Evolutionary conservation across 345 rosid species (phyloP).

Genomic region (Arabidopsis thaliana): TAIR10.1 NC_003070.9:196501-197000

Average conservation of each 20-base stretch:
- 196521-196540: constrained; percentile 89
- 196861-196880: constrained; percentile 3
- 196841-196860: constrained; percentile 16
- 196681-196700: neutral
- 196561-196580: constrained; percentile 2
- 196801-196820: neutral
- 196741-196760: neutral
- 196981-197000: constrained; percentile 17
- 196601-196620: neutral
- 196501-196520: constrained; percentile 74
- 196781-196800: neutral
- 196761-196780: neutral
- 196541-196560: constrained; percentile 49
- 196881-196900: constrained; percentile 18
- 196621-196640: constrained; percentile 5
- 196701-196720: neutral
- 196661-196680: neutral
- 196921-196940: constrained; percentile 9
- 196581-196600: neutral
- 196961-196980: constrained; percentile 17
- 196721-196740: constrained; percentile 11
- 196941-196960: constrained; percentile 24
- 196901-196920: neutral
- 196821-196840: neutral
- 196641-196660: neutral